phyloP scores from a whole-genome alignment of 1,284 basidiomycete species.

The Spongispora temasekensis region DNA sequence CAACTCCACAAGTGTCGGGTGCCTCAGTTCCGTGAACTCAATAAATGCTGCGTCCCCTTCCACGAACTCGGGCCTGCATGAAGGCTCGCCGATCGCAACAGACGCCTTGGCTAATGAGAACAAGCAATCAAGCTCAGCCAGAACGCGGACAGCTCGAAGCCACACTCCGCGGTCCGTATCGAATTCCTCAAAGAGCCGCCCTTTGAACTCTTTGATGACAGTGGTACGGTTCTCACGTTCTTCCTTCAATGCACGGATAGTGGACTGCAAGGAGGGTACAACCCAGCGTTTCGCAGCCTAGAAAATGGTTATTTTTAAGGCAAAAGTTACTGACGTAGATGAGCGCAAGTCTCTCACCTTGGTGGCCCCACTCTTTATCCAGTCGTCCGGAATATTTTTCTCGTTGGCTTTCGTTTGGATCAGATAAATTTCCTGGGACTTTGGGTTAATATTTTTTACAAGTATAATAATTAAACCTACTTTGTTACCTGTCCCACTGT shows the following conservation, averaged over 20 bases:
- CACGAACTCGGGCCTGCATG: constrained; percentile 88
- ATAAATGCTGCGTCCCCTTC: constrained; percentile 78
- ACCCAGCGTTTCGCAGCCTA: constrained; percentile 77
- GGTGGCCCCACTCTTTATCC: constrained; percentile 82
- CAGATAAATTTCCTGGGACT: constrained; percentile 79
- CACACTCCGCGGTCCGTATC: constrained; percentile 80
- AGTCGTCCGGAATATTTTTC: constrained; percentile 74
- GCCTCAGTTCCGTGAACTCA: constrained; percentile 81
- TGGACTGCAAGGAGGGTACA: constrained; percentile 69
- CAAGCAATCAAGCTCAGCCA: constrained; percentile 92
- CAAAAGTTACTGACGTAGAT: neutral
- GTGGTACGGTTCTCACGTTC: constrained; percentile 84
- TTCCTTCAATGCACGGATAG: constrained; percentile 85
- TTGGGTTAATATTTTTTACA: constrained; percentile 2
- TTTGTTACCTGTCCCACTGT: constrained; percentile 82
- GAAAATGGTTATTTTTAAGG: constrained; percentile 11
- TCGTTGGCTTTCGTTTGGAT: constrained; percentile 67
- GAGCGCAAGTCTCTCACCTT: constrained; percentile 53
- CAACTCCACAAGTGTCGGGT: constrained; percentile 77
- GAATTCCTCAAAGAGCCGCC: constrained; percentile 82
- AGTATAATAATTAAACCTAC: constrained; percentile 35
- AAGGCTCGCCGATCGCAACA: constrained; percentile 86
- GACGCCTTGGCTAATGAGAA: constrained; percentile 93
- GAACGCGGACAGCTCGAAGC: constrained; percentile 75
- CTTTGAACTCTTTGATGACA: constrained; percentile 81